Base-by-base conservation (phyloP, 805 yeast genomes). In the Candida patagonica region DNA sequence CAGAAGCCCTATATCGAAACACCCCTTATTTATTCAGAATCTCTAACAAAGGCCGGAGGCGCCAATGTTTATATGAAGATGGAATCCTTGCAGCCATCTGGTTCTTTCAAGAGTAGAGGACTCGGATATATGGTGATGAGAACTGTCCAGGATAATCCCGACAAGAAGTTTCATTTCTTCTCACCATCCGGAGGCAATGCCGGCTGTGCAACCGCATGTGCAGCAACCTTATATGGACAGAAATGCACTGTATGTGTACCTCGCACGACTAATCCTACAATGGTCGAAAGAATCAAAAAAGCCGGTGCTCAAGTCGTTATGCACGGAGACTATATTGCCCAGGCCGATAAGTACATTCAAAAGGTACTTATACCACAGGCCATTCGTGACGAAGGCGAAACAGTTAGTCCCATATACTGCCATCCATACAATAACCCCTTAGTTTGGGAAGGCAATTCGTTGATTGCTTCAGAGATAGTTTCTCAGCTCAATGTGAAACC, bases 101-200 rank as follows among this genome's bases (percentile, higher is more conserved):
- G 92, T 54, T 84, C 95, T 20, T 88, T 88, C 73, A 88, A 88
- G 61, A 70, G 88, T 40, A 78, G 96, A 59, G 96, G 96, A 43
- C 94, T 95, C 17, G 86, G 87, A 57, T 83, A 87, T 58, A 85
- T 87, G 85, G 79, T 88, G 47, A 61, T 43, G 51, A 64, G 42
- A 64, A 66, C 46, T 64, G 74, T 54, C 45, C 16, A 6, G n/a
- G 23, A 5, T 8, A 25, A 35, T 22, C 47, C 52, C 3, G 59
- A 49, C n/a, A 33, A 43, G 17, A 37, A 44, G 27, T 51, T 51
- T 25, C 61, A 52, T 41, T 57, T 88, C 49, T 81, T 86, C 59
- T 94, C 95, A 0, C 86, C 96, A 50, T 85, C 95, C 16, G 97
- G 96, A 8, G 97, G 97, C 31, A 88, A 88, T 60, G 96, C 92